Conservation (phyloP, 2,329 filamentous ascomycete genomes). For the Claviceps sp. region DNA sequence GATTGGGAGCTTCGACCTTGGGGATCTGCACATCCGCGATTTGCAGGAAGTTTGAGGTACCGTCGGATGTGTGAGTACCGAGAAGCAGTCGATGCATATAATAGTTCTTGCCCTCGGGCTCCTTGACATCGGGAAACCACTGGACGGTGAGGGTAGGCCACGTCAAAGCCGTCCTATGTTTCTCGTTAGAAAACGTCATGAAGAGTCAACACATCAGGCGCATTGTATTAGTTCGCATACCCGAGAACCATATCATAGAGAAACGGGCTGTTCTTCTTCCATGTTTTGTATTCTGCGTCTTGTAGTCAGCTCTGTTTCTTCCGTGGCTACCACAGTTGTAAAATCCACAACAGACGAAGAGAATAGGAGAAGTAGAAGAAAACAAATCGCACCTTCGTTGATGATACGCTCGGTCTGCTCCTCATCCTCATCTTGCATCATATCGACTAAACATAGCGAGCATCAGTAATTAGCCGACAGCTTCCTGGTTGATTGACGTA, state of each 20-base stretch:
- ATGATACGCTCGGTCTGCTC: conserved; percentile 74
- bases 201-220: neutral
- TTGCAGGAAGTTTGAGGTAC: conserved; percentile 80
- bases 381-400: conserved; percentile 57
- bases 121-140: conserved; percentile 93
- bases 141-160: conserved; percentile 97
- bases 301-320: neutral
- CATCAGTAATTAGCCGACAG: conserved; percentile 2
- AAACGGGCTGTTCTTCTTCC: conserved; percentile 99
- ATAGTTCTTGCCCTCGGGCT: conserved; percentile 75
- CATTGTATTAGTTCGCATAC: conserved; percentile 22
- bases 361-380: neutral
- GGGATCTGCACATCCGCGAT: conserved; percentile 91
- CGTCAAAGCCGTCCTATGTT: conserved; percentile 66
- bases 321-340: neutral
- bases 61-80: conserved; percentile 85
- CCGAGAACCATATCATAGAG: conserved; percentile 96
- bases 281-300: conserved; percentile 84
- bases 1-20: conserved; percentile 59
- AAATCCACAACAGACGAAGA: neutral
- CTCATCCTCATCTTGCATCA: conserved; percentile 52
- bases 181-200: conserved; percentile 3
- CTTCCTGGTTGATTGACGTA: neutral
- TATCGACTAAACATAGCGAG: conserved; percentile 18
- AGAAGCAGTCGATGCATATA: conserved; percentile 80